These are phyloP conservation scores for Cercis canadensis DNA, from an alignment of 306 rosid species.

Conservation along the genomic window DNA sequence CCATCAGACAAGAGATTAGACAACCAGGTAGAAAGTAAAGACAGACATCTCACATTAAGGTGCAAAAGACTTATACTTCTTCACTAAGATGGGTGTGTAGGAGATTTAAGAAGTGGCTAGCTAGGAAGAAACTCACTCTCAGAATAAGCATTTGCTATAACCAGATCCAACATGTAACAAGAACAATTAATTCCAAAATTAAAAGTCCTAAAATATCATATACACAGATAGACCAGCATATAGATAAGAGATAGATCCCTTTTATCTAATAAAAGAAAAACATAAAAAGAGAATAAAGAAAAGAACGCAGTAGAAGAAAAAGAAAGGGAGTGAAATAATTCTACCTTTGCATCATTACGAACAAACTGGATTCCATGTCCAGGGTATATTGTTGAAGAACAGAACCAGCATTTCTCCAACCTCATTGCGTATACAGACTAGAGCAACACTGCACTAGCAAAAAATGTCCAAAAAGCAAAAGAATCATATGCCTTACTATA, in stretches of 20 bases:
- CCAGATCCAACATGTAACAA: neutral
- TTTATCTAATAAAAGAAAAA: no score
- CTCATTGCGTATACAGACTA: constrained; percentile 61
- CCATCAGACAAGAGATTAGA: neutral
- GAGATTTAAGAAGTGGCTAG: neutral
- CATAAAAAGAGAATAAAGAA: no score
- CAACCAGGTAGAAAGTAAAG: neutral
- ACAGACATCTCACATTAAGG: neutral
- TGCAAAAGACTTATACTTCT: no score
- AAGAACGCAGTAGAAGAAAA: no score
- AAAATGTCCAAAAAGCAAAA: neutral
- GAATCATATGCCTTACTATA: neutral
- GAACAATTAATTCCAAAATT: neutral
- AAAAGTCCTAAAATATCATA: neutral
- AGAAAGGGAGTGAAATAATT: neutral
- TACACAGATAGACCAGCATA: neutral
- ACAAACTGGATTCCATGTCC: constrained; percentile 95
- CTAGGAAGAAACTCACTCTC: neutral
- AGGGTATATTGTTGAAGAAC: constrained; percentile 87
- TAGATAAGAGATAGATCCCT: no score
- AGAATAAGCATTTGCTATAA: neutral
- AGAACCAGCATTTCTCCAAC: constrained; percentile 95
- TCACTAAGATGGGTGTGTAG: no score
- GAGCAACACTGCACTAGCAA: constrained; percentile 6
- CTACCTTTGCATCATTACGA: constrained; percentile 90